Percentiles rank a stretch among this genome's conserved stretches.
Conservation (phyloP, 2,329 filamentous ascomycete genomes). For the Penicillium crustosum region DNA sequence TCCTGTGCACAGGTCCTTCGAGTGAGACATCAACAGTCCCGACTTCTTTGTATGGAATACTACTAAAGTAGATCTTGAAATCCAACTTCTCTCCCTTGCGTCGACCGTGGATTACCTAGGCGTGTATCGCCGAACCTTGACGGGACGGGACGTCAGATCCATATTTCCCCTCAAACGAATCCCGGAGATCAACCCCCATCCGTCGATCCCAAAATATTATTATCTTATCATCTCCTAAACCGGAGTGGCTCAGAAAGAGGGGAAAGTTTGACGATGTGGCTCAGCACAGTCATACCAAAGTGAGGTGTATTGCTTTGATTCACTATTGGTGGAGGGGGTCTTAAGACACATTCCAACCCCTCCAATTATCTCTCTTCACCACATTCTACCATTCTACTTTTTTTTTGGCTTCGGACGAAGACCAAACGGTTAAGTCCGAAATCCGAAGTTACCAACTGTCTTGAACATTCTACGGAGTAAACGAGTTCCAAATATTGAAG, state of each 20-base stretch:
- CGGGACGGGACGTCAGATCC: slow-evolving; percentile 36
- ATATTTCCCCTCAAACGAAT: slow-evolving; percentile 6
- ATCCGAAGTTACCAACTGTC: not conserved
- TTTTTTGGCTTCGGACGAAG: not conserved
- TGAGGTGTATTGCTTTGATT: slow-evolving; percentile 4
- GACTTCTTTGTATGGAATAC: not conserved
- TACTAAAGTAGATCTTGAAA: not conserved
- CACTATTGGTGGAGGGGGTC: slow-evolving; percentile 13
- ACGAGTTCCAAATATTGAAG: not conserved
- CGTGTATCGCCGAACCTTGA: slow-evolving; percentile 39
- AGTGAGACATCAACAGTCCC: not conserved
- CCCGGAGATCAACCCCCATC: slow-evolving; percentile 4
- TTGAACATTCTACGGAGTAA: not conserved
- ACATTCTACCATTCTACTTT: slow-evolving; percentile 17
- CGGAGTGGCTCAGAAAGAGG: slow-evolving; percentile 12
- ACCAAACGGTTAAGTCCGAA: not conserved
- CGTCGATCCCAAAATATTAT: slow-evolving; percentile 5
- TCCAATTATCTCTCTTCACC: slow-evolving; percentile 18
- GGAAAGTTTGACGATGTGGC: slow-evolving; percentile 24
- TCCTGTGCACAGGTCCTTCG: slow-evolving; percentile 4
- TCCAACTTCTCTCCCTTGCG: slow-evolving; percentile 29
- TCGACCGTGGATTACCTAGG: slow-evolving; percentile 32
- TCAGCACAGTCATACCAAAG: slow-evolving; percentile 14
- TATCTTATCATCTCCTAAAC: not conserved
- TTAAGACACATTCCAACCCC: slow-evolving; percentile 27